These are phyloP conservation scores for Arachis hypogaea DNA, from an alignment of 306 rosid genomes.

Conservation along the genomic window DNA sequence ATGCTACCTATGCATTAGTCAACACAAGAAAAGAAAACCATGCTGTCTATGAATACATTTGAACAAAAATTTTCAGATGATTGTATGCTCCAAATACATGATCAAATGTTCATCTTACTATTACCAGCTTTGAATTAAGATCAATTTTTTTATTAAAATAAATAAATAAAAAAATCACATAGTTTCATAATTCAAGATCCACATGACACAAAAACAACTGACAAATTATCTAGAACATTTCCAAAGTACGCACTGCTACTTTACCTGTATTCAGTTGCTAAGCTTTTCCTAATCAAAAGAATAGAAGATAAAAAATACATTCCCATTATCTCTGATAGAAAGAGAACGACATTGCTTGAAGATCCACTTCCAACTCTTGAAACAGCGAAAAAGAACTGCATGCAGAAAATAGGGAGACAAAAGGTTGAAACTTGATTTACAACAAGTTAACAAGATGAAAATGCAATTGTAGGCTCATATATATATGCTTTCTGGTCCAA, in stretches of 20 bases:
- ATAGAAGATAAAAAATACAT: conserved; percentile 94
- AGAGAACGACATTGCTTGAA: conserved; percentile 95
- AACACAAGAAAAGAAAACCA: background rate
- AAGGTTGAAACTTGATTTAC: conserved; percentile 13
- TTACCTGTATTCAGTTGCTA: conserved; percentile 97
- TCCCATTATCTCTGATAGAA: conserved; percentile 98
- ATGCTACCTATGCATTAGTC: background rate
- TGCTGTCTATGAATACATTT: background rate
- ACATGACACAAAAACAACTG: no score
- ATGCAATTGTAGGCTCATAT: conserved; percentile 3
- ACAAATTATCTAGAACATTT: background rate
- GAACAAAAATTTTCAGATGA: background rate
- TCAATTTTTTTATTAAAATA: no score
- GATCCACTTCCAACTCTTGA: conserved; percentile 99
- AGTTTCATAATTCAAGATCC: no score
- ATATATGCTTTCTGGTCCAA: background rate
- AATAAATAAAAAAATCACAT: no score
- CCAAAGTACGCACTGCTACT: conserved; percentile 12
- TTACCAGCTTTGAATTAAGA: no score
- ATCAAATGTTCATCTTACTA: no score
- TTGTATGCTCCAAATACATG: background rate
- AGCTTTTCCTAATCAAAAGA: conserved; percentile 95
- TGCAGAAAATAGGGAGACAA: background rate
- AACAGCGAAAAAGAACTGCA: conserved; percentile 96
- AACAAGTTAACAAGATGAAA: background rate